These are phyloP conservation scores for Calocera cornea DNA, from an alignment of 768 basidiomycete species.

Conservation along the genomic window DNA sequence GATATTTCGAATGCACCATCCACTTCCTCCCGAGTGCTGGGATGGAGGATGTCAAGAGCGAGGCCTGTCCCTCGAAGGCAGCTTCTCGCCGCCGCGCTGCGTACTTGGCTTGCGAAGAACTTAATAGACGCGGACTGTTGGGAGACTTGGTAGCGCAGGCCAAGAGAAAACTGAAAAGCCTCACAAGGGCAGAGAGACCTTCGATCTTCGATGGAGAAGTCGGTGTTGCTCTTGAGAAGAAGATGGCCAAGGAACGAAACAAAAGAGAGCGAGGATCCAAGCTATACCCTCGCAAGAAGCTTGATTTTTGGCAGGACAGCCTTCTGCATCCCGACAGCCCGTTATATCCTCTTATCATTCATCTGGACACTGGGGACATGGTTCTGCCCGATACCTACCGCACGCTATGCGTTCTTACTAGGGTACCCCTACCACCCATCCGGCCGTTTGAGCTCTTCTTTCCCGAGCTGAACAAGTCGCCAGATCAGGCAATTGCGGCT, in stretches of 20 bases:
- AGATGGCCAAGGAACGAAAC: conserved; percentile 1
- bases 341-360: conserved; percentile 47
- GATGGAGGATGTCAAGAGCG: conserved; percentile 33
- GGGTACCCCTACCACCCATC: conserved; percentile 48
- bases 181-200: not conserved
- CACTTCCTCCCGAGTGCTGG: conserved; percentile 34
- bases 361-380: conserved; percentile 22
- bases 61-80: conserved; percentile 32
- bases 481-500: conserved; percentile 20
- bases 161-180: not conserved
- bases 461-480: conserved; percentile 15
- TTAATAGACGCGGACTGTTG: conserved; percentile 40
- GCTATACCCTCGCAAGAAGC: conserved; percentile 42
- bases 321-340: conserved; percentile 18
- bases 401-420: conserved; percentile 53
- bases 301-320: conserved; percentile 54
- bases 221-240: not conserved
- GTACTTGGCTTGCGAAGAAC: conserved; percentile 38
- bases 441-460: conserved; percentile 47
- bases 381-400: conserved; percentile 30
- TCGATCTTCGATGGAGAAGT: conserved; percentile 28
- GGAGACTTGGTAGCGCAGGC: conserved; percentile 24
- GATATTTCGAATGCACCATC: conserved; percentile 33
- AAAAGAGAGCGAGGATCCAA: conserved; percentile 32
- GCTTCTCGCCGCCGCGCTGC: conserved; percentile 49